A percentile compares a stretch with the other conserved stretches of the same genome.
Conservation (phyloP, 805 yeast species). For the Grigorovia jiainica region DNA sequence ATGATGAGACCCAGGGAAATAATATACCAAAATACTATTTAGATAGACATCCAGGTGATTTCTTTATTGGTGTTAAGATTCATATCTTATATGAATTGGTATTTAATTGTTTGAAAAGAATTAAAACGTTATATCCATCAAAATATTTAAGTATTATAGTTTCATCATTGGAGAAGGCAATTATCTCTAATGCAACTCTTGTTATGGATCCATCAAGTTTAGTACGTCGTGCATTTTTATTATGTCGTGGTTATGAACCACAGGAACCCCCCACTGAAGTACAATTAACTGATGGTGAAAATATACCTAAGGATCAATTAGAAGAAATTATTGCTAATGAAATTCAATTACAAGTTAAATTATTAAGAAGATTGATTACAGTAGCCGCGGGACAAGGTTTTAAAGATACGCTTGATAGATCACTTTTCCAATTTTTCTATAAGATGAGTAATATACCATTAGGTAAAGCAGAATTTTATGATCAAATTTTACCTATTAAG, state of each 20-base stretch:
- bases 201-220: constrained; percentile 33
- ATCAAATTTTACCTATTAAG: constrained; percentile 26
- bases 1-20: constrained; percentile 4
- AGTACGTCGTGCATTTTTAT: constrained; percentile 54
- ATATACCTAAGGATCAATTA: constrained; percentile 29
- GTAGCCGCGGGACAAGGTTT: constrained; percentile 37
- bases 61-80: constrained; percentile 45
- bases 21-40: constrained; percentile 5
- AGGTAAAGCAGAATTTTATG: constrained; percentile 16
- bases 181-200: constrained; percentile 33
- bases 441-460: constrained; percentile 13
- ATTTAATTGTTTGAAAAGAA: constrained; percentile 45
- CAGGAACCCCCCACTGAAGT: constrained; percentile 34
- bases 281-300: constrained; percentile 8
- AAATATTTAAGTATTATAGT: constrained; percentile 65
- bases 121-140: constrained; percentile 68
- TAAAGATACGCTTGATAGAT: constrained; percentile 19
- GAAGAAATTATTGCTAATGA: constrained; percentile 45
- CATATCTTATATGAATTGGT: constrained; percentile 62
- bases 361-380: constrained; percentile 55
- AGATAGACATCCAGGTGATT: constrained; percentile 18
- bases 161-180: constrained; percentile 45
- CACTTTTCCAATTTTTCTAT: constrained; percentile 20
- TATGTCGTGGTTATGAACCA: constrained; percentile 50
- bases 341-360: constrained; percentile 49